A percentile compares a stretch with the other conserved stretches of the same genome.
Conservation (phyloP, 2,329 filamentous ascomycete species). For the Dendrostoma leiphaemia region DNA sequence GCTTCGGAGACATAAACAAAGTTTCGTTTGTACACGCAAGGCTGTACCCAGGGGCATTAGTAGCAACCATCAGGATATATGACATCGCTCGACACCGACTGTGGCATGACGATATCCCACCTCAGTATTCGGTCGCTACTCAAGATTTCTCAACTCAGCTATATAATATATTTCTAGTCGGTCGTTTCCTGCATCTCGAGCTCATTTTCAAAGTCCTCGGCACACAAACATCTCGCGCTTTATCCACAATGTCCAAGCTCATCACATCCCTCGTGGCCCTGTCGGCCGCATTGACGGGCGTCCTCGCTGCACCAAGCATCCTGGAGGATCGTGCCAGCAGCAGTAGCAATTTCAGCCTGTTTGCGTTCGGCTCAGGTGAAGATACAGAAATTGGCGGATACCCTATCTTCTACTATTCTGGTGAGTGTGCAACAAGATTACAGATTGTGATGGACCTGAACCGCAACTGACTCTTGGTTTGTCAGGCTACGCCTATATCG, state of each 20-base stretch:
- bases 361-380: conserved; percentile 6
- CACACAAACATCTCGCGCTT: neutral
- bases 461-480: neutral
- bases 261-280: neutral
- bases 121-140: no score
- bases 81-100: no score
- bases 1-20: no score
- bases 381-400: conserved; percentile 8
- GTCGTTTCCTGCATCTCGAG: no score
- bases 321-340: neutral
- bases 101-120: no score
- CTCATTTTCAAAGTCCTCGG: neutral
- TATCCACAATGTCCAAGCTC: conserved; percentile 2
- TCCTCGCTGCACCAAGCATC: neutral
- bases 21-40: no score
- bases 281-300: neutral
- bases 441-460: neutral
- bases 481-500: conserved; percentile 9
- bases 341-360: conserved; percentile 13
- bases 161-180: no score
- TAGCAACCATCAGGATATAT: no score
- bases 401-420: conserved; percentile 9
- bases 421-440: neutral
- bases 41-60: no score
- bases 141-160: no score